Percentiles rank a stretch among this genome's conserved stretches.
These are phyloP conservation scores for Fusarium sp. DNA, from an alignment of 2,329 filamentous ascomycete species.

Conservation along the genomic window DNA sequence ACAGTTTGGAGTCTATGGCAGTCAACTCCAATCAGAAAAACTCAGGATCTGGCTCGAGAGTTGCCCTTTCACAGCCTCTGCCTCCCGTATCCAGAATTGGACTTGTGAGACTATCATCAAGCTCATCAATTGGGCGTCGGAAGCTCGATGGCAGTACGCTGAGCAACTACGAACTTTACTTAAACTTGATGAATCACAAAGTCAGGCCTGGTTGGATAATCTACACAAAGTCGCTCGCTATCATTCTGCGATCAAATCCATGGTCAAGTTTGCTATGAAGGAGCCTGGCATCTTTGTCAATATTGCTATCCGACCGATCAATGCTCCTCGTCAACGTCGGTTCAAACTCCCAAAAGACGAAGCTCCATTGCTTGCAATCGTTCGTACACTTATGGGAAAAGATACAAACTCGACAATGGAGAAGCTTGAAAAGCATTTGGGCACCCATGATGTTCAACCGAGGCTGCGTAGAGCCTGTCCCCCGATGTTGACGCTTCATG, in stretches of 20 bases:
- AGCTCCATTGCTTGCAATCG: background rate
- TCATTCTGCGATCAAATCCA: conserved; percentile 36
- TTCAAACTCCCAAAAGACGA: background rate
- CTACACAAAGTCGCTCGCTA: conserved; percentile 45
- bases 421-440: conserved; percentile 6
- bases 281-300: conserved; percentile 31
- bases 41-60: background rate
- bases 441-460: background rate
- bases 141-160: conserved; percentile 39
- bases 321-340: background rate
- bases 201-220: conserved; percentile 21
- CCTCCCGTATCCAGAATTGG: background rate
- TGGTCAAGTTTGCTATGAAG: conserved; percentile 42
- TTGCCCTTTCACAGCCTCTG: background rate
- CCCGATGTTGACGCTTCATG: conserved; percentile 41
- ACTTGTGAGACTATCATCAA: background rate
- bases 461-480: conserved; percentile 33
- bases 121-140: conserved; percentile 38
- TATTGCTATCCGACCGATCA: background rate
- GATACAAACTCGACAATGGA: background rate
- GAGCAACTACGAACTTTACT: conserved; percentile 33
- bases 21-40: background rate
- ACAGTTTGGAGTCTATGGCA: accelerated
- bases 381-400: background rate
- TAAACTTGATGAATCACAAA: background rate